phyloP scores from a whole-genome alignment of 208 protist genomes.

The Crithidia sp. region DNA sequence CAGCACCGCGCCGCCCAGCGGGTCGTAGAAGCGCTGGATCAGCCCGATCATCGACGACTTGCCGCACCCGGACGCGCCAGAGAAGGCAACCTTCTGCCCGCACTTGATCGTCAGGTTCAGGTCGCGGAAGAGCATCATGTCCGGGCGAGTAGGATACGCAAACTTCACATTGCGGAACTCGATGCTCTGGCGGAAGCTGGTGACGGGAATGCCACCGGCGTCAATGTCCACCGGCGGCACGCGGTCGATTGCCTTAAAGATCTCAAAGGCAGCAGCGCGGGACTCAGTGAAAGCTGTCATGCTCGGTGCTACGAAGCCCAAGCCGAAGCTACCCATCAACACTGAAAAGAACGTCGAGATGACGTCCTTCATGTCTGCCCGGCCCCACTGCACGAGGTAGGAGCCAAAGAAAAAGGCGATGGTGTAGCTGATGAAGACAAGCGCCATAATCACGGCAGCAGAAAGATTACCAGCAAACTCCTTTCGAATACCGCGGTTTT shows the following conservation, averaged over 20 bases:
- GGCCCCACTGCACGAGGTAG: constrained; percentile 68
- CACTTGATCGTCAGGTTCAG: constrained; percentile 65
- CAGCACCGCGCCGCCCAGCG: constrained; percentile 44
- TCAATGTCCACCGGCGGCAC: constrained; percentile 61
- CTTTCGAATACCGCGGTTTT: constrained; percentile 54
- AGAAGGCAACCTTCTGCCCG: constrained; percentile 77
- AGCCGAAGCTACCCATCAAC: constrained; percentile 57
- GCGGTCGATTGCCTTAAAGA: constrained; percentile 79
- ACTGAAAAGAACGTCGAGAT: constrained; percentile 59
- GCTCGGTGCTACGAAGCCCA: constrained; percentile 58
- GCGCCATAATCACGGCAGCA: constrained; percentile 42
- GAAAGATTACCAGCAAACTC: constrained; percentile 54
- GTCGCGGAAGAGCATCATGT: constrained; percentile 67
- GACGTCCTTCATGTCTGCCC: constrained; percentile 45
- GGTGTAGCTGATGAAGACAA: constrained; percentile 63
- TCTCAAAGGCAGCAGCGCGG: constrained; percentile 64
- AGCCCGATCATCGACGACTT: constrained; percentile 84
- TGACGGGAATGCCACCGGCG: constrained; percentile 33
- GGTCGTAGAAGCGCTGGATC: constrained; percentile 88
- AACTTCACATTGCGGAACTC: constrained; percentile 73
- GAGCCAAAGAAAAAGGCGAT: constrained; percentile 70
- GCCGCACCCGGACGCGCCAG: constrained; percentile 69
- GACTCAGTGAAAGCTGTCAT: constrained; percentile 66
- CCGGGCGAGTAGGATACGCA: constrained; percentile 69
- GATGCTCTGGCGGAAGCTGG: constrained; percentile 43